These are phyloP conservation scores for Wickerhamomyces xylosicus DNA, from an alignment of 805 yeast genomes.

Conservation along the genomic window DNA sequence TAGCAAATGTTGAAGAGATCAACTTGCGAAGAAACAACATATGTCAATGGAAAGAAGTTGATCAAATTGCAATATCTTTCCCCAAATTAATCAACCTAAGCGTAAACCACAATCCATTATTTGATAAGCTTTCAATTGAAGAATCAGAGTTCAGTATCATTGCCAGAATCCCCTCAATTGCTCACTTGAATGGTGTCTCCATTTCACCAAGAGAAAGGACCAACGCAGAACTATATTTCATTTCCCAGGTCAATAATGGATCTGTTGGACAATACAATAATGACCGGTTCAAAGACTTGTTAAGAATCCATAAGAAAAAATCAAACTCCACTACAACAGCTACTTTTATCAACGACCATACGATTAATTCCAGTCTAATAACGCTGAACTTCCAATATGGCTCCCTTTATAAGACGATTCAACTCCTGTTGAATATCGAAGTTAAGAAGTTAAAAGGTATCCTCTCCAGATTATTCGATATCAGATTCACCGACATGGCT, in stretches of 20 bases:
- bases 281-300: conserved; percentile 33
- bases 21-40: conserved; percentile 46
- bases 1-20: conserved; percentile 20
- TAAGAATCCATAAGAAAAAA: conserved; percentile 24
- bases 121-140: conserved; percentile 12
- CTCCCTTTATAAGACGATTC: conserved; percentile 1
- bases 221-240: conserved; percentile 62
- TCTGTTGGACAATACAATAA: conserved; percentile 17
- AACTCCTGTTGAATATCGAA: conserved; percentile 21
- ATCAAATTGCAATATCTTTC: conserved; percentile 26
- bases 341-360: not conserved
- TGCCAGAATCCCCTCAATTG: conserved; percentile 32
- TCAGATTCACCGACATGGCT: conserved; percentile 17
- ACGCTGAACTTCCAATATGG: conserved; percentile 2
- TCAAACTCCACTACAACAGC: no score
- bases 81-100: conserved; percentile 36
- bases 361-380: conserved; percentile 1
- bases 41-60: conserved; percentile 36
- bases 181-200: conserved; percentile 46
- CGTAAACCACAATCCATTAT: conserved; percentile 44
- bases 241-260: conserved; percentile 32
- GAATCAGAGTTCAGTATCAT: conserved; percentile 27
- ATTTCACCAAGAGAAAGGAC: conserved; percentile 36
- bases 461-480: conserved; percentile 16
- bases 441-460: conserved; percentile 26